Evolutionary conservation across 768 basidiomycete genomes (phyloP).

Genomic region (Strobilomyces dryophilus): DNA sequence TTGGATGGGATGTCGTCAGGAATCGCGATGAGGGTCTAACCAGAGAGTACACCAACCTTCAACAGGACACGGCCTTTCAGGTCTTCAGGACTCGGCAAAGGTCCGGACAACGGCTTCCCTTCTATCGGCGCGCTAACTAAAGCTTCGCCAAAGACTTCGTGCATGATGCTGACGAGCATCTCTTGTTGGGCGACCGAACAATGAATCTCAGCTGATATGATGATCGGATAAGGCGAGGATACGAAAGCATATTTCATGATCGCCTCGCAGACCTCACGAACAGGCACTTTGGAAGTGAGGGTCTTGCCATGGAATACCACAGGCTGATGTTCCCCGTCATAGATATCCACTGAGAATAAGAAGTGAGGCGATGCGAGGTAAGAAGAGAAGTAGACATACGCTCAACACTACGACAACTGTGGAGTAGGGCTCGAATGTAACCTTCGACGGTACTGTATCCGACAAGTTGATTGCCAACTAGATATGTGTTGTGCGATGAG

Average conservation of each 20-base stretch:
- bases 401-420: conserved; percentile 92
- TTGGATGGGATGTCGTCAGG: conserved; percentile 25
- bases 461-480: conserved; percentile 81
- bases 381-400: conserved; percentile 44
- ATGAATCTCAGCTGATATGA: conserved; percentile 92
- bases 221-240: conserved; percentile 85
- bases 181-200: conserved; percentile 79
- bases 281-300: conserved; percentile 75
- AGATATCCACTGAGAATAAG: conserved; percentile 72
- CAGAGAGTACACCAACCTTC: conserved; percentile 49
- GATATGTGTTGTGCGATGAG: conserved; percentile 90
- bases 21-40: neutral
- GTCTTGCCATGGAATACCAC: conserved; percentile 89
- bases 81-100: conserved; percentile 80
- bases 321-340: conserved; percentile 82
- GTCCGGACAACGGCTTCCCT: conserved; percentile 42
- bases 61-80: conserved; percentile 76
- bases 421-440: conserved; percentile 87
- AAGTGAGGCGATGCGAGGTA: neutral
- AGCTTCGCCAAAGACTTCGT: conserved; percentile 51
- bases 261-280: conserved; percentile 77
- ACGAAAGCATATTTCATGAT: conserved; percentile 89
- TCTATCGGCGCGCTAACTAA: conserved; percentile 49
- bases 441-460: conserved; percentile 90
- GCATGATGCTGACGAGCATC: conserved; percentile 71